A percentile compares a stretch with the other conserved stretches of the same genome.
Conservation (phyloP, 371 early-diverging fungal genomes). For the Batkoa obscura region DNA sequence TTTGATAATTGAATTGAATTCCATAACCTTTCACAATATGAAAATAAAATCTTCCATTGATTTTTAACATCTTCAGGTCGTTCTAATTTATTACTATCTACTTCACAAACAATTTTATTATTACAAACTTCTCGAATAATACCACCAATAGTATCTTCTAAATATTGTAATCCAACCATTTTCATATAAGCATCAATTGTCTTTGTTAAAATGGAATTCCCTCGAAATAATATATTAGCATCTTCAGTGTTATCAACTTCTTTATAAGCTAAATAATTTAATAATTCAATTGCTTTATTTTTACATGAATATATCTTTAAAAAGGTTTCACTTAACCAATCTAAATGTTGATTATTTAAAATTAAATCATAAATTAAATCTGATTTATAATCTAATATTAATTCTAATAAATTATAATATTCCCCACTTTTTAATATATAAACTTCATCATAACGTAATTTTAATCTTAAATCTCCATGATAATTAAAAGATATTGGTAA, state of each 20-base stretch:
- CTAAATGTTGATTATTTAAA: constrained; percentile 19
- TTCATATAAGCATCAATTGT: constrained; percentile 67
- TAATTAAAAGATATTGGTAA: too few relatives aligned
- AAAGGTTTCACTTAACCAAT: constrained; percentile 30
- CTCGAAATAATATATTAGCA: constrained; percentile 30
- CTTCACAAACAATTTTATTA: constrained; percentile 36
- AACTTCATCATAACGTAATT: constrained; percentile 32
- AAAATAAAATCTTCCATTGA: constrained; percentile 22
- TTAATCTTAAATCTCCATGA: constrained; percentile 31
- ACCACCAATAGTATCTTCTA: constrained; percentile 43
- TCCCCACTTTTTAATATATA: constrained; percentile 20
- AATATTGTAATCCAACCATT: constrained; percentile 41
- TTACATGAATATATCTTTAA: constrained; percentile 29
- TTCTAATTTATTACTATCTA: constrained; percentile 7
- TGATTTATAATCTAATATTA: constrained; percentile 23
- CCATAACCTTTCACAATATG: constrained; percentile 22
- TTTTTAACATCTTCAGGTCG: constrained; percentile 13
- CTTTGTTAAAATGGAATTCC: constrained; percentile 57
- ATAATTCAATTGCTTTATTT: constrained; percentile 24
- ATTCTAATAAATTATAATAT: constrained; percentile 16
- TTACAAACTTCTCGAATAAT: constrained; percentile 33
- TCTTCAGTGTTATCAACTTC: constrained; percentile 20
- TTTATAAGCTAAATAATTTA: constrained; percentile 29
- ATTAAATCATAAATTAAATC: constrained; percentile 26
- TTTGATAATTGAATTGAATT: constrained; percentile 18